Conservation (phyloP, 176 grass and related monocot species). For the Triticum monococcum region DNA sequence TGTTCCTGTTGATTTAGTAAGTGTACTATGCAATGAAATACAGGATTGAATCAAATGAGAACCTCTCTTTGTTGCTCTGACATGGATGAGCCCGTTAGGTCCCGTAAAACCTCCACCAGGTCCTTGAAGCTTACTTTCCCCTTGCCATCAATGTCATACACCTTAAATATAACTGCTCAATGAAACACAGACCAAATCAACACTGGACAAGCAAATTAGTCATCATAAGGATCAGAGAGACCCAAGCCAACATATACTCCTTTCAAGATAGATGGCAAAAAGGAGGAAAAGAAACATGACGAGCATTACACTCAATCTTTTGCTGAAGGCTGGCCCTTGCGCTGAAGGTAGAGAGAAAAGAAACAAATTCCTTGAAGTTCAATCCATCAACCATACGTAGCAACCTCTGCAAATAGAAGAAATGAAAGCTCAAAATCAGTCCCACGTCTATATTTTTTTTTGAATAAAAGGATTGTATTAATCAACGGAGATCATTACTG, state of each 20-base stretch:
- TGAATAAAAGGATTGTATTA: too few species aligned
- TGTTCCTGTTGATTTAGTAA: background rate
- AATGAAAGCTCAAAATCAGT: background rate
- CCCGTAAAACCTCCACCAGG: conserved; percentile 65
- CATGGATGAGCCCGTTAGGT: conserved; percentile 84
- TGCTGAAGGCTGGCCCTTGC: conserved; percentile 44
- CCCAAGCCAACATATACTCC: background rate
- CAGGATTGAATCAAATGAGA: background rate
- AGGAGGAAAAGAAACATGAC: background rate
- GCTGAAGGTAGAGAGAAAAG: conserved; percentile 77
- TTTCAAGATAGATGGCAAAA: background rate
- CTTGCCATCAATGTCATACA: conserved; percentile 81
- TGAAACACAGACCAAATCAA: background rate
- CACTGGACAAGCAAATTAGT: background rate
- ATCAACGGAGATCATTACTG: too few species aligned
- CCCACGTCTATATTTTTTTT: background rate
- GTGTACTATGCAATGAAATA: background rate
- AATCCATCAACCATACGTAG: conserved; percentile 78
- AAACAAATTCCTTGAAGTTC: conserved; percentile 76
- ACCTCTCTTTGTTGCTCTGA: conserved; percentile 81
- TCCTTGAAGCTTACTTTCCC: conserved; percentile 86
- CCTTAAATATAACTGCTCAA: conserved; percentile 72
- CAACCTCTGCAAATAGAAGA: conserved; percentile 50
- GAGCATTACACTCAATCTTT: conserved; percentile 58
- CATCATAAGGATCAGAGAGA: background rate